Conservation (phyloP, 1,284 basidiomycete genomes). For the Papiliotrema flavescens region DNA sequence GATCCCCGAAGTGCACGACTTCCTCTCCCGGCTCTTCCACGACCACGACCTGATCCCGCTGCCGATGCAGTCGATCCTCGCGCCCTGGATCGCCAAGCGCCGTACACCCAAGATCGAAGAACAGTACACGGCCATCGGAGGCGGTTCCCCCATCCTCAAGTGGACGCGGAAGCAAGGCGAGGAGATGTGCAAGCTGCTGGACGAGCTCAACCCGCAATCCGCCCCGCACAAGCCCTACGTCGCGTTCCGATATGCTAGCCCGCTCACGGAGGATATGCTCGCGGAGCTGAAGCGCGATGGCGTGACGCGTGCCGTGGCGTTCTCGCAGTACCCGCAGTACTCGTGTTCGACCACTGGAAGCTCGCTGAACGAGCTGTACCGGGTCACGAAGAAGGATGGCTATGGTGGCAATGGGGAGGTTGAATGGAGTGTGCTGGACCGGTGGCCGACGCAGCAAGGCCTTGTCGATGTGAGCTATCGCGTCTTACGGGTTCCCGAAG, state of each 20-base stretch:
- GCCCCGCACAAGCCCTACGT: slow-evolving; percentile 96
- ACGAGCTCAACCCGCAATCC: slow-evolving; percentile 85
- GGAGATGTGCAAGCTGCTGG: slow-evolving; percentile 83
- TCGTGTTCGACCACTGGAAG: slow-evolving; percentile 97
- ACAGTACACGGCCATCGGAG: slow-evolving; percentile 93
- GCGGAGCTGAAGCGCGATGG: slow-evolving; percentile 85
- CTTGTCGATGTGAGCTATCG: slow-evolving; percentile 73
- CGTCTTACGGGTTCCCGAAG: background rate
- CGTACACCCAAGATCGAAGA: slow-evolving; percentile 92
- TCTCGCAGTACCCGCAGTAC: slow-evolving; percentile 99
- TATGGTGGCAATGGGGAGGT: slow-evolving; percentile 57
- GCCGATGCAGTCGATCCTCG: slow-evolving; percentile 83
- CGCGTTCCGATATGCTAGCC: slow-evolving; percentile 88
- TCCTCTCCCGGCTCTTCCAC: slow-evolving; percentile 88
- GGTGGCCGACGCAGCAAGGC: slow-evolving; percentile 93
- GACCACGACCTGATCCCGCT: slow-evolving; percentile 95
- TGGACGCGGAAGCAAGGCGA: slow-evolving; percentile 89
- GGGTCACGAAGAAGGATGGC: slow-evolving; percentile 51
- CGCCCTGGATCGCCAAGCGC: slow-evolving; percentile 82
- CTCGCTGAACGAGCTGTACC: slow-evolving; percentile 88
- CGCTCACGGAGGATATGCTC: slow-evolving; percentile 79
- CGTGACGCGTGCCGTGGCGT: slow-evolving; percentile 87
- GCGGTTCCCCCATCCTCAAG: slow-evolving; percentile 92
- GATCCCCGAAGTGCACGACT: slow-evolving; percentile 82
- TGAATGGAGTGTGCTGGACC: slow-evolving; percentile 96